Conservation (phyloP, 2,329 filamentous ascomycete species). For the Phyllosticta citribraziliensis region DNA sequence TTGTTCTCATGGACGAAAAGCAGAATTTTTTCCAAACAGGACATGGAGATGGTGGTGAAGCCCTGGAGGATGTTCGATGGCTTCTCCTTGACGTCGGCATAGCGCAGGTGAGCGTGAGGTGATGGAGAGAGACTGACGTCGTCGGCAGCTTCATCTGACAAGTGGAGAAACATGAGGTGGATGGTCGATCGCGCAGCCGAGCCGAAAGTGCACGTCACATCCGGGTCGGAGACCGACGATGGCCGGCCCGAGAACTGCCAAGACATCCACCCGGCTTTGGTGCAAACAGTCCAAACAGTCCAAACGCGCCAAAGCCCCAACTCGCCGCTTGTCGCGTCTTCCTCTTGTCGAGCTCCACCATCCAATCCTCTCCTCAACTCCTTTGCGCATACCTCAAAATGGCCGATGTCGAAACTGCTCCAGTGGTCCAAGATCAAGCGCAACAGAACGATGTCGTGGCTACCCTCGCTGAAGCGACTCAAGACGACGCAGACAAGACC, state of each 20-base stretch:
- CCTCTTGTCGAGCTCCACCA: not conserved
- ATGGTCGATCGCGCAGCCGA: not conserved
- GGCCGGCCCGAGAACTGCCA: slow-evolving; percentile 9
- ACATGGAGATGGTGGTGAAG: rapidly evolving
- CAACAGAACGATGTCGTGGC: not conserved
- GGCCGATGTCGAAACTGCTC: slow-evolving; percentile 1
- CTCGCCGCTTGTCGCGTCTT: not conserved
- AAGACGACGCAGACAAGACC: slow-evolving; percentile 7
- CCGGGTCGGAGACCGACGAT: not conserved
- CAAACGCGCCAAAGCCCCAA: slow-evolving; percentile 1
- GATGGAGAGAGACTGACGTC: not conserved
- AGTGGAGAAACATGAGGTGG: not conserved
- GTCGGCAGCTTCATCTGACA: not conserved
- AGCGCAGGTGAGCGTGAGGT: not conserved
- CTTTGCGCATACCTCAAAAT: not conserved
- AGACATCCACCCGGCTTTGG: too few relatives aligned
- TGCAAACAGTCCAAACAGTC: not conserved
- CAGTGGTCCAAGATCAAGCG: not conserved
- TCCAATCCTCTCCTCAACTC: not conserved
- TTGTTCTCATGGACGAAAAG: not conserved
- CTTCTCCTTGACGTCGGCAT: too few relatives aligned
- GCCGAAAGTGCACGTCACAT: not conserved
- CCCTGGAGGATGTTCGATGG: not conserved
- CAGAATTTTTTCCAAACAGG: not conserved
- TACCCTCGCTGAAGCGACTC: not conserved